Base-by-base conservation (phyloP, 2,329 filamentous ascomycete species). In the Fusarium hostae region DNA sequence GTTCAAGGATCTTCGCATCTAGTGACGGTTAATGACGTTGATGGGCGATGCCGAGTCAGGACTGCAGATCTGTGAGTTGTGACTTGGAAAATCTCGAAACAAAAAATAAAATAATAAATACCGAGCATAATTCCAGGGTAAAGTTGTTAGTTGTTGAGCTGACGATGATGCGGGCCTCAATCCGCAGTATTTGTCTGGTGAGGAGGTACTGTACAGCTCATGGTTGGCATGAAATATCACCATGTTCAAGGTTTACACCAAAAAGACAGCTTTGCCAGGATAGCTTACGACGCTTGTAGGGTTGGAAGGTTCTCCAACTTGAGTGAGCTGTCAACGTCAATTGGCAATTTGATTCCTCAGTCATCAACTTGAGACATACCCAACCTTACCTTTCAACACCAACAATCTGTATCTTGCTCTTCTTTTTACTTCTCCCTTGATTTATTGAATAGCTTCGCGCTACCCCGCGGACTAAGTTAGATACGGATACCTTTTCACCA, bases 381-480 rank as follows among this genome's bases (percentile, higher is more conserved):
- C 26, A 9, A 18, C 18, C 15, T 26, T 28, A 20, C 11, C n/a
- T 30, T 43, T 57, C 64, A 67, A 63, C 63, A 54, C 40, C 40
- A 47, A 30, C 26, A 16, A 11, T 12, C 26, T 54, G 5, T 22
- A 6, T 55, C 5, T 20, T 12, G 7, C 2, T 35, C 28, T 26
- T 51, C n/a, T 3, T n/a, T 18, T 15, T 18, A 48, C 1, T 32
- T 22, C 9, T 24, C 13, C 44, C 37, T 51, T 6, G 26, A 47
- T 10, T 12, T 39, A 32, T n/a, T 35, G 39, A 47, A 54, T 63
- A 51, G 61, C 66, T 39, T 68, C 30, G 20, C 63, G 61, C 60
- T 66, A 72, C 70, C 70, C 70, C 69, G 61, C 70, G 48, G 59
- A 59, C 34, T 66, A 30, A n/a, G n/a, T n/a, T n/a, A n/a, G n/a